Evolutionary conservation across 768 basidiomycete species (phyloP), one percentile per base, ranked within the genome.

Genomic region (Saitozyma podzolica): DNA sequence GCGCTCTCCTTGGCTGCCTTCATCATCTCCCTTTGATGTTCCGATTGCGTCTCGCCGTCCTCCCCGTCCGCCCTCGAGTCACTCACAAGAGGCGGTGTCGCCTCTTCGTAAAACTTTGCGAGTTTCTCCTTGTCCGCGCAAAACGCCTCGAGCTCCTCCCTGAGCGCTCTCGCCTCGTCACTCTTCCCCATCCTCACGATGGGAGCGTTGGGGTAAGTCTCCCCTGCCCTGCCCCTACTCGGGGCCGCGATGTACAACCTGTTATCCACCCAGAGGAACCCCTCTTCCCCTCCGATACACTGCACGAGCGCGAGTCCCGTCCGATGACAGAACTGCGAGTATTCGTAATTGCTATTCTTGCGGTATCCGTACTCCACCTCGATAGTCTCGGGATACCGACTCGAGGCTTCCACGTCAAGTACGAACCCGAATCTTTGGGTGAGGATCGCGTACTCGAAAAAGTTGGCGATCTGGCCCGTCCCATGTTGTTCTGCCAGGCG

Each of bases 301-400:
- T 96, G 92, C 9, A 92, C 87, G 73, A 97, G 92, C 9, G 91
- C 92, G 20, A 89, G 86, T 1, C 96, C 96, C 6, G 89, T 86
- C 54, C 88, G 86, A 73, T 96, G 95, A 40, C 96, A 89, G 76
- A 91, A 97, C 75, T 98, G 95, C 17, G 92, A 90, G 79, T 92
- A 85, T 65, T 84, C 83, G 82, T 87, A 90, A 14, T 40, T 52
- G n/a, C 13, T n/a, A 48, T 85, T 59, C 53, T 89, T 87, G 13
- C 94, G 88, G 75, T 97, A 98, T 9, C 89, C 90, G 80, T 97
- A 98, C 20, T 88, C 82, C 17, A 92, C 90, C 66, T 92, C 89
- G 61, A 96, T 84, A 48, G 86, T 85, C 51, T 88, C 87, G 11
- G 91, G 87, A 73, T 94, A 94, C 64, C 89, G 81, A 17, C 83